Evolutionary conservation across 306 rosid genomes (phyloP).

Genomic region (Lathyrus sativus): DNA sequence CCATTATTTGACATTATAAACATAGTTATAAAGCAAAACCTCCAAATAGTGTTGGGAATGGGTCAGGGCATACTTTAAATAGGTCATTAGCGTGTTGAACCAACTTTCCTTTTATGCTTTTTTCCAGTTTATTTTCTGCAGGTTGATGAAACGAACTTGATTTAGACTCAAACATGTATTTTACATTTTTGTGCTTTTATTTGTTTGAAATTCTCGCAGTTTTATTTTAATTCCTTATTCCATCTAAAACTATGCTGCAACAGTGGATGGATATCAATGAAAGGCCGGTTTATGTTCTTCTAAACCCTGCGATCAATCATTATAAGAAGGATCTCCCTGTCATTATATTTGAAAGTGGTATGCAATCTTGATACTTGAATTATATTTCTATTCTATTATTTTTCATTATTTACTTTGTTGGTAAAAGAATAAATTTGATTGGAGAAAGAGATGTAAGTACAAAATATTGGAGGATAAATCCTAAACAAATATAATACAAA

Average conservation of each 20-base stretch:
- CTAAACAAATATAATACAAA: not conserved
- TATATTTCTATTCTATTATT: constrained; percentile 10
- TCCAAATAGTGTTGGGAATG: not conserved
- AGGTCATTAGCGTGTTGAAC: constrained; percentile 16
- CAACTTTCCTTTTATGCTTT: not conserved
- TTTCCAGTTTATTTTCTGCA: not conserved
- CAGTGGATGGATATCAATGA: constrained; percentile 97
- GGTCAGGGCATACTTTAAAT: not conserved
- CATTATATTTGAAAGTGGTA: constrained; percentile 89
- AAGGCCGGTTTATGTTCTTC: constrained; percentile 92
- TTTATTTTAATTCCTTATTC: constrained; percentile 31
- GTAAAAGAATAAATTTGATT: constrained; percentile 10
- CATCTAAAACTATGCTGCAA: constrained; percentile 29
- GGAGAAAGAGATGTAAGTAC: not conserved
- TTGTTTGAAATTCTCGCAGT: constrained; percentile 29
- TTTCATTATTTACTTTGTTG: not conserved
- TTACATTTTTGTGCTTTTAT: constrained; percentile 9
- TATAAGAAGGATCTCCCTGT: constrained; percentile 94
- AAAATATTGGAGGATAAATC: constrained; percentile 11
- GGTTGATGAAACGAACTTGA: not conserved
- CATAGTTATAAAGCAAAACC: not conserved
- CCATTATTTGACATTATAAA: not conserved
- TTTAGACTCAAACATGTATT: not conserved
- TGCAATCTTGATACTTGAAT: constrained; percentile 18
- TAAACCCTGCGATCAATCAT: constrained; percentile 78